phyloP scores from a whole-genome alignment of 2,329 filamentous ascomycete species.

The Aspergillus ochraceus region DNA sequence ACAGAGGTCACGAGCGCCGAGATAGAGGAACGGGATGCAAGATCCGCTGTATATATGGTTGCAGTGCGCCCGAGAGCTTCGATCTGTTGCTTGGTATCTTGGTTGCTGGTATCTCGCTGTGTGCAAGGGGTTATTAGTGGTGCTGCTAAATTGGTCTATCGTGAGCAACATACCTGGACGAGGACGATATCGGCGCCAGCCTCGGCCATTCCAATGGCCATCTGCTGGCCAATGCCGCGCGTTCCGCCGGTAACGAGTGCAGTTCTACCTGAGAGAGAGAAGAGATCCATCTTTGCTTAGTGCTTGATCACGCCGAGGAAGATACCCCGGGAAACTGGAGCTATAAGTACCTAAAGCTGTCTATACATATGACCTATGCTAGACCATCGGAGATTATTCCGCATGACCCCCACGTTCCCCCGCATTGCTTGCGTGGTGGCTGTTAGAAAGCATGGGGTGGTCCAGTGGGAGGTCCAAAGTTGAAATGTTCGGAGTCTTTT shows the following conservation, averaged over 20 bases:
- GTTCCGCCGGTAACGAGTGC: conserved; percentile 50
- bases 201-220: conserved; percentile 49
- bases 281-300: conserved; percentile 19
- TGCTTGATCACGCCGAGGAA: background rate
- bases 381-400: background rate
- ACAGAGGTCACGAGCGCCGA: conserved; percentile 29
- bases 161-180: conserved; percentile 33
- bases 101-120: conserved; percentile 38
- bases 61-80: conserved; percentile 41
- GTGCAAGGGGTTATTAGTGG: conserved; percentile 40
- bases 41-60: conserved; percentile 45
- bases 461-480: background rate
- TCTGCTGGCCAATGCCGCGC: conserved; percentile 49
- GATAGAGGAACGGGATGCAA: conserved; percentile 43
- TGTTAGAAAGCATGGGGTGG: background rate
- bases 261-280: conserved; percentile 31
- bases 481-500: background rate
- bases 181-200: conserved; percentile 49
- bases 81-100: conserved; percentile 25
- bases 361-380: background rate
- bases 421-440: background rate
- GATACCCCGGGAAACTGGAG: background rate
- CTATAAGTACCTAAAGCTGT: background rate
- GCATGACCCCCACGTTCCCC: conserved; percentile 2
- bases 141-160: background rate